Evolutionary conservation across 2,329 filamentous ascomycete species (phyloP), one percentile per base, ranked within the genome.

Genomic region (Coleophoma eucalyptorum): DNA sequence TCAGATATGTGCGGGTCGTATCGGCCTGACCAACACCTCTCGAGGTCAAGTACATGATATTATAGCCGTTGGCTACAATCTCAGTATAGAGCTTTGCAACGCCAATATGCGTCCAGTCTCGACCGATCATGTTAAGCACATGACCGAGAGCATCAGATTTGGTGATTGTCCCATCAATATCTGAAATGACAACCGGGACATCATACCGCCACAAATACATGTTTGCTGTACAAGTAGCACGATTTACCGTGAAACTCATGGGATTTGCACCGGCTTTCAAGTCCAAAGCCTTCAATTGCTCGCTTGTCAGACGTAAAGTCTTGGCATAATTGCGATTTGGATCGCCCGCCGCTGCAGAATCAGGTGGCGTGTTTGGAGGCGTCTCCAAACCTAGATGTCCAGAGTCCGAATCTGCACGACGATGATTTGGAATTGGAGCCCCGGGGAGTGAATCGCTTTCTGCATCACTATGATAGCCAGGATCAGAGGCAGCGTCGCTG

Each of bases 81-180:
- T 99, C 95, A 45, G 89, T 94, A 71, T 97, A 99, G 8, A 99
- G 79, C 72, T 99, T 99, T 19, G 94, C 95, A 20, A 99, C 93
- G 35, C 94, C 94, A 15, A 91, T 81, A 67, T 99, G 94, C 3
- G 94, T 99, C 94, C 94, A 99, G 69, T 99, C 94, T 44, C 94
- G 86, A 40, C 94, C 94, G 58, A 99, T 93, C 83, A 94, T 94
- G 73, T 93, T 97, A 49, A 97, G 72, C 41, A 99, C 90, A 64
- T 99, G 94, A 13, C 94, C 94, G 13, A 96, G 75, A 15, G 91
- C 92, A 71, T 97, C 92, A 3, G 92, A 96, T 72, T 99, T 99
- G 52, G 94, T 99, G 62, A 99, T 99, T 19, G 94, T 99, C 47
- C 94, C 94, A 69, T 99, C 94, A 63, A 99, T 97, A 68, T 99